Percentiles rank a stretch among this genome's conserved stretches.
phyloP scores from a whole-genome alignment of 768 basidiomycete genomes.

The Termitomyces heimii region DNA sequence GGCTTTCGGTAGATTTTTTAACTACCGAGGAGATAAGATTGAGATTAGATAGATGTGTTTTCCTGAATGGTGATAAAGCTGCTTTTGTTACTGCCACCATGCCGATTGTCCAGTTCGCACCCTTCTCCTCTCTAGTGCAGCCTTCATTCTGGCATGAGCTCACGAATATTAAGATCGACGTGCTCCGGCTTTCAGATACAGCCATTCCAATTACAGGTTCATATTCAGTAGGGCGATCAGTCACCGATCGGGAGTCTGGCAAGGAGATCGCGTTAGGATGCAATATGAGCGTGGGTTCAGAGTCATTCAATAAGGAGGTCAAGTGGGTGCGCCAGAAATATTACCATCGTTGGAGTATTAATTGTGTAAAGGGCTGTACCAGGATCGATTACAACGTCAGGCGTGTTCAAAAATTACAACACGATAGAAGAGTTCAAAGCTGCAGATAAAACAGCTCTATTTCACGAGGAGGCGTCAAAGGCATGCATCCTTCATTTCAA shows the following conservation, averaged over 20 bases:
- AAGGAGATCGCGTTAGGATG: slow-evolving; percentile 67
- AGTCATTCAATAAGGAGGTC: slow-evolving; percentile 48
- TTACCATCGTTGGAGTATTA: background rate
- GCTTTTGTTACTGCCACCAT: slow-evolving; percentile 20
- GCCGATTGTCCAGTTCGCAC: slow-evolving; percentile 82
- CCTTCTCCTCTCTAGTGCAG: slow-evolving; percentile 81
- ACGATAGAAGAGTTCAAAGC: slow-evolving; percentile 95
- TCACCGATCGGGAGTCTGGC: slow-evolving; percentile 75
- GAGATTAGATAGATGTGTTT: background rate
- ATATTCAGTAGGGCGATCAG: slow-evolving; percentile 64
- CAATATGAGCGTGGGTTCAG: slow-evolving; percentile 57
- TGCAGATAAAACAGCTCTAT: slow-evolving; percentile 83
- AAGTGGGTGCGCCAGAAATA: slow-evolving; percentile 30
- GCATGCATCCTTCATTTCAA: slow-evolving; percentile 21
- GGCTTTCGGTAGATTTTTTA: no score
- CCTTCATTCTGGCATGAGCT: slow-evolving; percentile 94
- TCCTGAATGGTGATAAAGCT: background rate
- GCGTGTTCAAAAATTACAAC: slow-evolving; percentile 90
- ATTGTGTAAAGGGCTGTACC: slow-evolving; percentile 31
- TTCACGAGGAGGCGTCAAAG: slow-evolving; percentile 65
- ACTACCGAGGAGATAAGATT: background rate
- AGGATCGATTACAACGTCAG: slow-evolving; percentile 47
- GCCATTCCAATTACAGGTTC: slow-evolving; percentile 57
- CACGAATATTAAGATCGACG: slow-evolving; percentile 85
- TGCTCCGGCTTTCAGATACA: slow-evolving; percentile 75